These are phyloP conservation scores for Bruguiera hainesii DNA, from an alignment of 441 rosid species.

Conservation along the genomic window DNA sequence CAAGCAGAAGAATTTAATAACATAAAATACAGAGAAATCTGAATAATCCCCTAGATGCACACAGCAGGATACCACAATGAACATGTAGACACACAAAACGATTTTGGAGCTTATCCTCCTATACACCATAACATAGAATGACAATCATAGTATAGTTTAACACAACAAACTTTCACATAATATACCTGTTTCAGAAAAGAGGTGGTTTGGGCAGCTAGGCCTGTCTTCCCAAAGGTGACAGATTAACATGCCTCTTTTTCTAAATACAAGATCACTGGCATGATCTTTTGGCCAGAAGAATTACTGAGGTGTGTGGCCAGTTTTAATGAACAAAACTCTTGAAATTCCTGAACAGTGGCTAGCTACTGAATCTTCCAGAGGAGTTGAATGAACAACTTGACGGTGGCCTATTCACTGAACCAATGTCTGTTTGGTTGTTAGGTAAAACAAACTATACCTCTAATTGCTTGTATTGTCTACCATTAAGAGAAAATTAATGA, in stretches of 20 bases:
- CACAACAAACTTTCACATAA: neutral
- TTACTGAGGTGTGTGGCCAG: neutral
- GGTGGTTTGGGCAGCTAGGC: neutral
- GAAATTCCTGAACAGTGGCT: neutral
- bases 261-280: neutral
- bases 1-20: neutral
- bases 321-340: neutral
- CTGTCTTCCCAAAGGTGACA: too few relatives aligned
- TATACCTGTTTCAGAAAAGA: neutral
- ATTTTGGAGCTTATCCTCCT: neutral
- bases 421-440: neutral
- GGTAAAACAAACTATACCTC: neutral
- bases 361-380: neutral
- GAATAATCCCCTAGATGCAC: too few relatives aligned
- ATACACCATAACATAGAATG: neutral
- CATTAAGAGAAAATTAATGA: neutral
- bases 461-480: neutral
- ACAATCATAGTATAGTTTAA: too few relatives aligned
- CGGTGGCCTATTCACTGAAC: neutral
- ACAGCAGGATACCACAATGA: too few relatives aligned
- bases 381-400: neutral
- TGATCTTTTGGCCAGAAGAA: constrained; percentile 1
- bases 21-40: too few relatives aligned
- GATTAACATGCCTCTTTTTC: neutral
- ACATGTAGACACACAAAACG: neutral